phyloP scores from a whole-genome alignment of 257 asterid species.

The Ilex asprella region DNA sequence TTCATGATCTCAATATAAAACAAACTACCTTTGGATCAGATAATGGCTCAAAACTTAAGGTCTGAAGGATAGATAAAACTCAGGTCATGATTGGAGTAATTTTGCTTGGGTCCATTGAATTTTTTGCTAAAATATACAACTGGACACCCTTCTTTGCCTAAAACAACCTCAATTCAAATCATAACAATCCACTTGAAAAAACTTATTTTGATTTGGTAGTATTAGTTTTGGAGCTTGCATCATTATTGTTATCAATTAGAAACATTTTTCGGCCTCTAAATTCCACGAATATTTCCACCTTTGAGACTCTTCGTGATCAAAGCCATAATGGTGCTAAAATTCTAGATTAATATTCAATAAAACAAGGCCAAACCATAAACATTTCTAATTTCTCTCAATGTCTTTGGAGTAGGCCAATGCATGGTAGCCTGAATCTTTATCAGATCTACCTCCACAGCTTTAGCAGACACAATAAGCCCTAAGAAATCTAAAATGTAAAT shows the following conservation, averaged over 20 bases:
- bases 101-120: background rate
- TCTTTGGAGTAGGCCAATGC: background rate
- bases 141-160: background rate
- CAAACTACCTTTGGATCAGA: background rate
- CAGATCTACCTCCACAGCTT: background rate
- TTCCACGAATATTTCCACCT: background rate
- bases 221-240: background rate
- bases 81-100: constrained; percentile 4
- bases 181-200: background rate
- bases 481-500: too few species aligned
- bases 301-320: background rate
- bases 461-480: background rate
- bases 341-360: background rate
- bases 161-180: background rate
- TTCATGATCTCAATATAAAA: background rate
- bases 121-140: background rate
- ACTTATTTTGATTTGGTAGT: background rate
- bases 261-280: background rate
- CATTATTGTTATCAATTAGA: background rate
- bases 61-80: background rate
- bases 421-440: background rate
- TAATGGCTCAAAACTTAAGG: constrained; percentile 7
- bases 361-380: background rate
- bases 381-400: background rate
- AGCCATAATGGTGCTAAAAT: background rate